Evolutionary conservation across 495 filamentous ascomycete genomes (phyloP), one percentile per base, ranked within the genome.

Genomic region (Neurospora sublineolata): DNA sequence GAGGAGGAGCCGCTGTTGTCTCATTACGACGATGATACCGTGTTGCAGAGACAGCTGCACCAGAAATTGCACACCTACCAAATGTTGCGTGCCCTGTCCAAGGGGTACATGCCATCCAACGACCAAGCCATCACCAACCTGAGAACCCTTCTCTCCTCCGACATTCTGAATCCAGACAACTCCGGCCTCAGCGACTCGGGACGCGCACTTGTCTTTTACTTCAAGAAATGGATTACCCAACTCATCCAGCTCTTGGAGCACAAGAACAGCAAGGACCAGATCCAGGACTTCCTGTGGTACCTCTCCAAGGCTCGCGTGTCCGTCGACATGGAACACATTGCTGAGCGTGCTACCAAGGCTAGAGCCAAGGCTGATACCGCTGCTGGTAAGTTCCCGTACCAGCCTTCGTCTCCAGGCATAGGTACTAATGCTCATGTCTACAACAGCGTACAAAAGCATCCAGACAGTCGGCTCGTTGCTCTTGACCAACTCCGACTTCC

Each of bases 281-380:
- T 97, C 46, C 94, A 98, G 80, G 92, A 97, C 72, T 92, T 97
- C 72, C 83, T 97, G 67, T 98, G 94, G 94, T 94, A 88, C 75
- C 80, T 96, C 69, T 81, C 90, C 69, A 91, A 90, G 76, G 89
- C 92, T 20, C 86, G 86, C 37, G 82, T 94, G 37, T 86, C 87
- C 11, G 76, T 97, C 3, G 91, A 97, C 77, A 83, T 87, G 3
- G 85, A 86, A 20, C 86, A 93, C 70, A 77, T 96, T 14, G 86
- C 86, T 2, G 82, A 85, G 41, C 84, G 87, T 41, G 93, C 90
- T 3, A 81, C 84, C 69, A 86, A 83, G 72, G 86, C 87, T n/a
- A 92, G 88, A 79, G 85, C 87, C 3, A 90, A 88, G 74, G 93
- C 92, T 36, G 91, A 97, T 82, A 89, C 89, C 3, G 89, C 87